These are phyloP conservation scores for Pseudogymnoascus sp. DNA, from an alignment of 2,329 filamentous ascomycete genomes.

Conservation along the genomic window DNA sequence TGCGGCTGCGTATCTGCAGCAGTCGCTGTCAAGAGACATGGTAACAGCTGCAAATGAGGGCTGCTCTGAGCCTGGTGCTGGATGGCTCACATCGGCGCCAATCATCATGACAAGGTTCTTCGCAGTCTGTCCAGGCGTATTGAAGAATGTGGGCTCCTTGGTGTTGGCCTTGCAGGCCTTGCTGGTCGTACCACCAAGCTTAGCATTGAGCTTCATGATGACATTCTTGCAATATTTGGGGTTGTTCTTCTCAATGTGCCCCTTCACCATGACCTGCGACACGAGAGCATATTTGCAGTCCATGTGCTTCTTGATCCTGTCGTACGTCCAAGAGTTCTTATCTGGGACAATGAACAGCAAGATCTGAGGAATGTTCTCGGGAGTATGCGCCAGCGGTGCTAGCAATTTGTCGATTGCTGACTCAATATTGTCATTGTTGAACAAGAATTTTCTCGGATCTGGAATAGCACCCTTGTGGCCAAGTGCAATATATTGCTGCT, in stretches of 20 bases:
- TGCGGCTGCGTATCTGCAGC: slow-evolving; percentile 68
- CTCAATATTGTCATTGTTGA: slow-evolving; percentile 9
- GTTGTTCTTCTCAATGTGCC: slow-evolving; percentile 61
- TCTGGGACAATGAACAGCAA: slow-evolving; percentile 70
- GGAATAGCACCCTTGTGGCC: slow-evolving; percentile 45
- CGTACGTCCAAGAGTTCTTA: slow-evolving; percentile 66
- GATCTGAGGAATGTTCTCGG: slow-evolving; percentile 52
- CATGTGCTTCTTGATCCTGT: slow-evolving; percentile 79
- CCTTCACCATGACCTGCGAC: slow-evolving; percentile 71
- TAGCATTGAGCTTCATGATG: slow-evolving; percentile 93
- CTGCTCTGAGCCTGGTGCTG: slow-evolving; percentile 56
- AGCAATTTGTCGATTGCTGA: background rate
- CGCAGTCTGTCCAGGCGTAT: background rate
- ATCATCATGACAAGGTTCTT: slow-evolving; percentile 60
- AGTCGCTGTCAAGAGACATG: slow-evolving; percentile 65
- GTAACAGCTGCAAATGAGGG: slow-evolving; percentile 85
- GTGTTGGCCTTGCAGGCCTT: slow-evolving; percentile 20
- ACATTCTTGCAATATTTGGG: slow-evolving; percentile 90
- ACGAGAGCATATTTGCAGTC: slow-evolving; percentile 80
- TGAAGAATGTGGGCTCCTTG: background rate
- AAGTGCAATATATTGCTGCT: slow-evolving; percentile 52
- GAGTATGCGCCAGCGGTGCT: background rate
- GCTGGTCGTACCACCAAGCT: slow-evolving; percentile 77
- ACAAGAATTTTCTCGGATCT: background rate
- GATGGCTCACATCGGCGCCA: slow-evolving; percentile 85